These are phyloP conservation scores for Chamaecrista fasciculata DNA, from an alignment of 306 rosid genomes.

Conservation along the genomic window DNA sequence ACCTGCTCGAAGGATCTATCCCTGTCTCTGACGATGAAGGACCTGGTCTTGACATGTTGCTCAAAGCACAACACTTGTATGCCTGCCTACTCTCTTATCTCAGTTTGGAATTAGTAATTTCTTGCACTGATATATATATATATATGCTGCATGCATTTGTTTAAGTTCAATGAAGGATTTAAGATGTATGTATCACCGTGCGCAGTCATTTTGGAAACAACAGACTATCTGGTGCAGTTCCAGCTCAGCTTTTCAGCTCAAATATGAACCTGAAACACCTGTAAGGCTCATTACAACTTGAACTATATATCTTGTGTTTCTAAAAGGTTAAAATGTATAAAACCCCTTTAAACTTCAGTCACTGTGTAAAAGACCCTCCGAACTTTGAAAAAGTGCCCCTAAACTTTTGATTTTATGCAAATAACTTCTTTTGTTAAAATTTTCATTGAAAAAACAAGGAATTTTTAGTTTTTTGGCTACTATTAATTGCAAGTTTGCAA, in stretches of 20 bases:
- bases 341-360: too few species aligned
- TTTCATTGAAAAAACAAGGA: too few species aligned
- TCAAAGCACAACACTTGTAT: constrained; percentile 44
- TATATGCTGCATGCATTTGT: constrained; percentile 1
- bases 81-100: constrained; percentile 23
- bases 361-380: too few species aligned
- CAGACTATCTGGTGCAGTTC: constrained; percentile 42
- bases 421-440: too few species aligned
- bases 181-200: constrained; percentile 10
- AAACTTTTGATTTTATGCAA: too few species aligned
- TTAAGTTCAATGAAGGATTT: constrained; percentile 18
- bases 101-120: constrained; percentile 7
- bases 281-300: constrained; percentile 45
- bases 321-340: too few species aligned
- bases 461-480: too few species aligned
- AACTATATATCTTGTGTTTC: not conserved
- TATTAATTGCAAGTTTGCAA: too few species aligned
- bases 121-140: not conserved
- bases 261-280: constrained; percentile 44
- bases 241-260: constrained; percentile 49
- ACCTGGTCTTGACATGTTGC: constrained; percentile 50
- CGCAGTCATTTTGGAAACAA: constrained; percentile 67
- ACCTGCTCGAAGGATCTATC: constrained; percentile 43
- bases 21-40: constrained; percentile 45
- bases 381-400: too few species aligned